These are phyloP conservation scores for Microdochium nivale DNA, from an alignment of 2,329 filamentous ascomycete genomes.

Conservation along the genomic window DNA sequence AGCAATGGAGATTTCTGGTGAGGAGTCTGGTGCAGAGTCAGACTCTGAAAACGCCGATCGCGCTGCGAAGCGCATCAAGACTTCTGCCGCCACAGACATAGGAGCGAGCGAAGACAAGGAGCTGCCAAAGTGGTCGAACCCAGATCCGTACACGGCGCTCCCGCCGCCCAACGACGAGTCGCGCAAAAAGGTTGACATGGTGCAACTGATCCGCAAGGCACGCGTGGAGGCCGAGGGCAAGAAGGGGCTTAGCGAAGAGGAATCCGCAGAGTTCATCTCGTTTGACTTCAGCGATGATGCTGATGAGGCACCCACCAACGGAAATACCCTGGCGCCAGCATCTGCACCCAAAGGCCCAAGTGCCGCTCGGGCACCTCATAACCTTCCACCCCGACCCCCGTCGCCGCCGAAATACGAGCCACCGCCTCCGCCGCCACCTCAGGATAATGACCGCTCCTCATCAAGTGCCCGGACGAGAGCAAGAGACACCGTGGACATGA, in stretches of 20 bases:
- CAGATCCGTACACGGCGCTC: conserved; percentile 83
- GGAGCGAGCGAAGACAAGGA: conserved; percentile 28
- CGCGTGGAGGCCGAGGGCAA: conserved; percentile 51
- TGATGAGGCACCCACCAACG: conserved; percentile 19
- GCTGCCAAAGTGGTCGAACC: conserved; percentile 84
- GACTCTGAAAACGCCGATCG: conserved; percentile 32
- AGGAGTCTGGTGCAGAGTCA: conserved; percentile 20
- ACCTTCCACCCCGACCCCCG: not conserved
- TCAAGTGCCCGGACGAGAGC: conserved; percentile 4
- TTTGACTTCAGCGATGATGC: conserved; percentile 60
- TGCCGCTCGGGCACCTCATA: not conserved
- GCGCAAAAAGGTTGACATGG: conserved; percentile 75
- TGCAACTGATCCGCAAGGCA: conserved; percentile 86
- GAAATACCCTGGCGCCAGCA: conserved; percentile 2
- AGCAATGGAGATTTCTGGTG: conserved; percentile 55
- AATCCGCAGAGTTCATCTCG: conserved; percentile 81
- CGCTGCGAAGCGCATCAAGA: conserved; percentile 33
- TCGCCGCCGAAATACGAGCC: not conserved
- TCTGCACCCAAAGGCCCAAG: not conserved
- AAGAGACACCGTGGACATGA: conserved; percentile 18
- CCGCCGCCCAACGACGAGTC: conserved; percentile 68
- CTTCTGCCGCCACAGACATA: conserved; percentile 13
- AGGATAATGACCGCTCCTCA: not conserved
- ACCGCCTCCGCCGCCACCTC: not conserved
- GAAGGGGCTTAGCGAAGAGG: conserved; percentile 41